These are phyloP conservation scores for Echria macrotheca DNA, from an alignment of 495 filamentous ascomycete species.

Conservation along the genomic window DNA sequence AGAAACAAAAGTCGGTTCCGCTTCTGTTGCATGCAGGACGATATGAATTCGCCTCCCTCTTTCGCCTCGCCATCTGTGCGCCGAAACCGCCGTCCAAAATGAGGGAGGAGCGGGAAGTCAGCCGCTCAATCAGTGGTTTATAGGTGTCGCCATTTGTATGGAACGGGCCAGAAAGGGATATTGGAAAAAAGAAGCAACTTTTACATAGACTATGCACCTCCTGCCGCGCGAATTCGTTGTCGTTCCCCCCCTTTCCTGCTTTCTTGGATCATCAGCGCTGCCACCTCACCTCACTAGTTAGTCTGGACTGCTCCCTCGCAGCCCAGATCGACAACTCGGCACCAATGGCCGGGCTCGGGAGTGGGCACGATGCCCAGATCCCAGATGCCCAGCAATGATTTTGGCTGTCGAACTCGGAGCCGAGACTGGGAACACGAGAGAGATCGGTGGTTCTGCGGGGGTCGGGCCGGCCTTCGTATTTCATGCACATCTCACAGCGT, in stretches of 20 bases:
- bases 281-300: not conserved
- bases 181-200: conserved; percentile 8
- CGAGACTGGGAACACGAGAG: not conserved
- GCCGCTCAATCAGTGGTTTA: not conserved
- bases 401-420: not conserved
- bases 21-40: not conserved
- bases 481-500: not conserved
- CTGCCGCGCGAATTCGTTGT: not conserved
- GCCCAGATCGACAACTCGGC: conserved; percentile 11
- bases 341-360: conserved; percentile 9
- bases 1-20: not conserved
- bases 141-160: too few species aligned
- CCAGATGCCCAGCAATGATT: not conserved
- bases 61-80: not conserved
- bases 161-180: conserved; percentile 7
- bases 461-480: not conserved
- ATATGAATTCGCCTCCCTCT: not conserved
- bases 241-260: not conserved
- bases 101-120: not conserved
- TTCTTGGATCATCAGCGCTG: conserved; percentile 4
- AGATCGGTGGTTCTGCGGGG: not conserved
- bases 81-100: not conserved
- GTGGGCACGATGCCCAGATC: conserved; percentile 1
- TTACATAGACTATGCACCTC: too few species aligned
- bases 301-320: not conserved